phyloP scores from a whole-genome alignment of 768 basidiomycete species.

The Leucogyrophana mollusca region DNA sequence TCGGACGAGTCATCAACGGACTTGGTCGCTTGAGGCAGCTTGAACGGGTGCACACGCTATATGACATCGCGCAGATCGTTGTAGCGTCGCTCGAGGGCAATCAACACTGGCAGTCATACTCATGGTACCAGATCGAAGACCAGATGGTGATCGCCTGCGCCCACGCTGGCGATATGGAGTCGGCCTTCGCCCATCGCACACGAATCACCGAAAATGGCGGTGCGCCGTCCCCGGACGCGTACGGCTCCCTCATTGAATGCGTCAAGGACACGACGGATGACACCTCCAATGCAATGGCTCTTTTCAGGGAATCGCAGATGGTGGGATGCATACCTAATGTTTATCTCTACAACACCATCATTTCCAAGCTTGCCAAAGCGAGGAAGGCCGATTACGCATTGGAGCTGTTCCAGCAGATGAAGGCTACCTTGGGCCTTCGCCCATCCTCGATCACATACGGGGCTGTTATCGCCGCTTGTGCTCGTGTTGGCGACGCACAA shows the following conservation, averaged over 20 bases:
- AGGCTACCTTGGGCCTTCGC: slow-evolving; percentile 45
- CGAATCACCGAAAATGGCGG: slow-evolving; percentile 77
- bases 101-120: slow-evolving; percentile 47
- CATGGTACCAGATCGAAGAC: slow-evolving; percentile 84
- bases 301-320: slow-evolving; percentile 76
- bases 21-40: slow-evolving; percentile 65
- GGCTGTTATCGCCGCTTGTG: slow-evolving; percentile 90
- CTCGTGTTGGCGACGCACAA: slow-evolving; percentile 82
- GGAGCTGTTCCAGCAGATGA: slow-evolving; percentile 88
- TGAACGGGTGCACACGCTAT: slow-evolving; percentile 62
- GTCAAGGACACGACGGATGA: slow-evolving; percentile 97
- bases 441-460: slow-evolving; percentile 93
- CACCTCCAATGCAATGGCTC: slow-evolving; percentile 77
- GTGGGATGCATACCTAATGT: slow-evolving; percentile 74
- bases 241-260: slow-evolving; percentile 83
- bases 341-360: slow-evolving; percentile 96
- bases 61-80: slow-evolving; percentile 64
- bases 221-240: slow-evolving; percentile 84
- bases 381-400: slow-evolving; percentile 90
- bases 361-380: slow-evolving; percentile 92
- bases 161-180: slow-evolving; percentile 74
- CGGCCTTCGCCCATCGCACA: slow-evolving; percentile 76
- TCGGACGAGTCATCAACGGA: slow-evolving; percentile 64
- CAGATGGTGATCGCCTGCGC: slow-evolving; percentile 86
- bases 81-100: slow-evolving; percentile 41